Evolutionary conservation across 768 basidiomycete genomes (phyloP), one percentile per base, ranked within the genome.

Genomic region (Mycena floridula): DNA sequence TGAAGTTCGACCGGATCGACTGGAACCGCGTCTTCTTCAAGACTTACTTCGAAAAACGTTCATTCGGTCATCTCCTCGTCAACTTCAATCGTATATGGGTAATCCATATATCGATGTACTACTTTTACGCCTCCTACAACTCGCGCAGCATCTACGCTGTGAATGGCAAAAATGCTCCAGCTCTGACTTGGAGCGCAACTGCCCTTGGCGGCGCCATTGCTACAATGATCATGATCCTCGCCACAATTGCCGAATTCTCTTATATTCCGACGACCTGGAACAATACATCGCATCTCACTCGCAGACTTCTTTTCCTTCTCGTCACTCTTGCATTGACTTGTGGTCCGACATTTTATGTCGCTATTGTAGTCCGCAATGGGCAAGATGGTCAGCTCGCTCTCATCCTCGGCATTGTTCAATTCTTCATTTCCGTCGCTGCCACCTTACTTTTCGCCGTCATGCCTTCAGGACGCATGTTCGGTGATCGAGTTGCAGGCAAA

Each of bases 71-170:
- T 63, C 76, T 98, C 2, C 77, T 98, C 47, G 94, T 99, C 77
- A 97, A 99, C 74, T 99, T 99, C 73, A 98, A 98, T 70, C 89
- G 95, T 38, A 90, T 99, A 54, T 99, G 96, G 94, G 92, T 98
- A 64, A 86, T 95, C 50, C 96, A 98, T 67, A 72, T 99, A 47
- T 80, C 94, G 25, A 66, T 97, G 60, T 98, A 85, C 73, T 98
- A 86, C 79, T 97, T 84, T 68, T 98, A 96, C 70, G 98, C 94
- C 16, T 74, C 95, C 28, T 96, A 76, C 72, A 97, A 97, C 66
- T 86, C 93, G 13, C 90, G 91, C 1, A 80, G 76, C 26, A 72
- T 98, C 55, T 99, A 98, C 59, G 72, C 73, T 22, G 64, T 76
- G 44, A 66, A 69, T 23, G 71, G 70, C 16, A 68, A 72, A 11